These are phyloP conservation scores for Lycium barbarum DNA, from an alignment of 257 asterid genomes.

Conservation along the genomic window DNA sequence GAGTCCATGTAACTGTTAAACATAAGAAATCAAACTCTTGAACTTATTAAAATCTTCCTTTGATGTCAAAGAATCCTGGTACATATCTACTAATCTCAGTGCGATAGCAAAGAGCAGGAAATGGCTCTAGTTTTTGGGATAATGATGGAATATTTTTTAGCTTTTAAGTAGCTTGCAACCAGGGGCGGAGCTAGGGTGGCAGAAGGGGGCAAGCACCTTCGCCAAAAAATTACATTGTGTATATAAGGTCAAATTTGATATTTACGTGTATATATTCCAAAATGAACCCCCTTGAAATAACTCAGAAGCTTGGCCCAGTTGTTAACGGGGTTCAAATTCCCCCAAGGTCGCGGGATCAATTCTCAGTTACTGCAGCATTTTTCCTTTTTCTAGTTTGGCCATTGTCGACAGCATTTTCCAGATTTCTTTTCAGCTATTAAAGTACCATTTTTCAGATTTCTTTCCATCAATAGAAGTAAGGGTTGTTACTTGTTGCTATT, in stretches of 20 bases:
- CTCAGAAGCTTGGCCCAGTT: background rate
- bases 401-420: background rate
- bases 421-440: background rate
- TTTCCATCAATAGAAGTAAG: background rate
- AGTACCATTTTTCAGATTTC: constrained; percentile 2
- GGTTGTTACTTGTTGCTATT: background rate
- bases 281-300: background rate
- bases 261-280: background rate
- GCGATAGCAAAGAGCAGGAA: background rate
- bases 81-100: background rate
- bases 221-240: background rate
- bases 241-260: background rate
- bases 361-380: background rate
- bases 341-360: background rate
- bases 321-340: background rate
- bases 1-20: background rate
- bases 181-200: no score
- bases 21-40: background rate
- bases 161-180: background rate
- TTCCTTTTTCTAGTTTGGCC: background rate
- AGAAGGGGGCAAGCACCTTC: no score
- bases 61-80: background rate
- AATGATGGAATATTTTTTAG: constrained; percentile 10
- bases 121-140: background rate
- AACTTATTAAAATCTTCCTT: background rate